Evolutionary conservation across 1,139 yeast genomes (phyloP).

Genomic region (Casaregolazyma lundiana): DNA sequence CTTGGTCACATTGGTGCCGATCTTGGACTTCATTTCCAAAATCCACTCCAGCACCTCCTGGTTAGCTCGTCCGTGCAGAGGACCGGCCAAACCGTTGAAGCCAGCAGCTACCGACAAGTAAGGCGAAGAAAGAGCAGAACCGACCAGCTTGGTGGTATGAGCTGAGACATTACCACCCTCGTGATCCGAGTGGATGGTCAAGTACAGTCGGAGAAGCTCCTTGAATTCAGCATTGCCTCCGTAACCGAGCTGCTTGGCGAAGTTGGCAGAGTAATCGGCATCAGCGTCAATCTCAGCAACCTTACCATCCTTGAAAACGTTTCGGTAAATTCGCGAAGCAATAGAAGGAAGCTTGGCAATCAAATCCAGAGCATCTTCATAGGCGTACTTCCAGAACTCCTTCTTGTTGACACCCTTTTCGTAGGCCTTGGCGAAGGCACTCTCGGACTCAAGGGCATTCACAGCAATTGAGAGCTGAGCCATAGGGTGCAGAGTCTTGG

Average conservation of each 20-base stretch:
- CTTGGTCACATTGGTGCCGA: conserved; percentile 71
- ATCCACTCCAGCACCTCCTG: conserved; percentile 98
- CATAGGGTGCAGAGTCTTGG: conserved; percentile 61
- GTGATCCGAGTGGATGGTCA: conserved; percentile 96
- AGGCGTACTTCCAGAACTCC: conserved; percentile 65
- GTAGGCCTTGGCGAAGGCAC: conserved; percentile 59
- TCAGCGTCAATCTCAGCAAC: conserved; percentile 64
- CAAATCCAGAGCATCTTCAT: conserved; percentile 60
- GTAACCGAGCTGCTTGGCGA: conserved; percentile 80
- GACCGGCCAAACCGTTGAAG: conserved; percentile 96
- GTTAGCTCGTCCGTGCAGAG: conserved; percentile 97
- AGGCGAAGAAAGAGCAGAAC: conserved; percentile 94
- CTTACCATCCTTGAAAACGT: conserved; percentile 75
- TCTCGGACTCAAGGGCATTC: conserved; percentile 60
- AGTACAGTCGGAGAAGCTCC: conserved; percentile 90
- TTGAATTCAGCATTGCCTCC: conserved; percentile 75
- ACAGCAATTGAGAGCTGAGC: conserved; percentile 67
- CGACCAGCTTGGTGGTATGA: conserved; percentile 96
- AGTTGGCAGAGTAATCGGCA: conserved; percentile 91
- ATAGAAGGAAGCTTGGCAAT: conserved; percentile 64
- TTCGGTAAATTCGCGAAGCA: conserved; percentile 63
- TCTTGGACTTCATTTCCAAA: conserved; percentile 73
- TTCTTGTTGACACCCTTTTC: conserved; percentile 62
- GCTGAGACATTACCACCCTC: conserved; percentile 99
- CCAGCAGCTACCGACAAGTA: conserved; percentile 93